Evolutionary conservation across 2,329 filamentous ascomycete species (phyloP).

Genomic region (Grosmannia penicillata): DNA sequence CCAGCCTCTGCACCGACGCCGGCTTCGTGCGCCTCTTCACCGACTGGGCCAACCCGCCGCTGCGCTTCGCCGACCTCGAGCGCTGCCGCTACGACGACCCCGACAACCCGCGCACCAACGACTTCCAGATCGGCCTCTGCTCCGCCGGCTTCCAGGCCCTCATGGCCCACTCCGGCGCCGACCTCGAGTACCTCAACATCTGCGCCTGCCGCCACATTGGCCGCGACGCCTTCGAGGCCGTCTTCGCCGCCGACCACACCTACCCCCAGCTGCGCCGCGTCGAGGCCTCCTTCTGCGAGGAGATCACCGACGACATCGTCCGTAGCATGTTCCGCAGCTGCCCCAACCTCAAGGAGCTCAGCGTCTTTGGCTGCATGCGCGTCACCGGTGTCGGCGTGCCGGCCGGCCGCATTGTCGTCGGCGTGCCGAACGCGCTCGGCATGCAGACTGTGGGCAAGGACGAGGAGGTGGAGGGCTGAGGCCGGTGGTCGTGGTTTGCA

Average conservation of each 20-base stretch:
- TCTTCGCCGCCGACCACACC: constrained; percentile 44
- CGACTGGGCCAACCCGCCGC: constrained; percentile 57
- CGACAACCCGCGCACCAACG: constrained; percentile 48
- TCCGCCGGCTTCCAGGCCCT: constrained; percentile 62
- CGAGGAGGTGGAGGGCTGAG: constrained; percentile 13
- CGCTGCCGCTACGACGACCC: constrained; percentile 67
- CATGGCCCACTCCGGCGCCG: constrained; percentile 66
- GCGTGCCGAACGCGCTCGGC: constrained; percentile 42
- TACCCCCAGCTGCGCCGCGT: constrained; percentile 59
- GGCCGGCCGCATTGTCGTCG: constrained; percentile 38
- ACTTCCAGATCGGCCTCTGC: constrained; percentile 56
- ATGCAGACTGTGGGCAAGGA: constrained; percentile 40
- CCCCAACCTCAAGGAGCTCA: constrained; percentile 42
- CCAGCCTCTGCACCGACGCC: constrained; percentile 58
- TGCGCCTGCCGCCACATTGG: constrained; percentile 74
- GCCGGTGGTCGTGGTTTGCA: too few relatives aligned
- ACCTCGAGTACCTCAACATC: constrained; percentile 57
- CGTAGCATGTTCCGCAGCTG: constrained; percentile 49
- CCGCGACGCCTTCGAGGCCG: constrained; percentile 53
- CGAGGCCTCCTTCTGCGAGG: constrained; percentile 63
- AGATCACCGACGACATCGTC: constrained; percentile 50
- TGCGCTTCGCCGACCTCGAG: constrained; percentile 59
- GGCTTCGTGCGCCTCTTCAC: constrained; percentile 61
- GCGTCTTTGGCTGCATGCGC: constrained; percentile 52
- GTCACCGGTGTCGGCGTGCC: constrained; percentile 39